phyloP scores from a whole-genome alignment of 176 grass and related monocot genomes.

The Rhynchospora pubera region DNA sequence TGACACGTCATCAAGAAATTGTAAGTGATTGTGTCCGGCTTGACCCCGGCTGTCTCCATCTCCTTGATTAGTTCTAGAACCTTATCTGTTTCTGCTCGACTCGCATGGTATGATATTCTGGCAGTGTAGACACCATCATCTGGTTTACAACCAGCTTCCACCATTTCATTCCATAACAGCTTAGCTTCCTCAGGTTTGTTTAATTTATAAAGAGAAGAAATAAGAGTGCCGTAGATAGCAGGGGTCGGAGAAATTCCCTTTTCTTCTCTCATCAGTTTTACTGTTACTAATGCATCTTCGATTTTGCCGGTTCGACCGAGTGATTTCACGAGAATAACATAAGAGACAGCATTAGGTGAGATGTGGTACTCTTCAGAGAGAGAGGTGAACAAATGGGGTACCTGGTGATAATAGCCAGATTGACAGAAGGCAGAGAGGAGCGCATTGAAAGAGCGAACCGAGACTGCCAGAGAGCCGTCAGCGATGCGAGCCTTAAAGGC shows the following conservation, averaged over 20 bases:
- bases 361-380: constrained; percentile 54
- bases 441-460: constrained; percentile 49
- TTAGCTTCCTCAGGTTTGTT: constrained; percentile 42
- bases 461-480: constrained; percentile 25
- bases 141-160: constrained; percentile 35
- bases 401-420: constrained; percentile 31
- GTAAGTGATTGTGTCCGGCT: constrained; percentile 50
- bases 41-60: constrained; percentile 54
- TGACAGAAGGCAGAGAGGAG: constrained; percentile 50
- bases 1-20: constrained; percentile 57
- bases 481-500: constrained; percentile 38
- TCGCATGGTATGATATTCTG: constrained; percentile 18
- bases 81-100: constrained; percentile 35
- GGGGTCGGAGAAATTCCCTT: constrained; percentile 43
- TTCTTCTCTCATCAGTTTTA: constrained; percentile 39
- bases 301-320: constrained; percentile 34
- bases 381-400: constrained; percentile 41
- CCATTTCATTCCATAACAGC: constrained; percentile 60
- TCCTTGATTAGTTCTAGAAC: constrained; percentile 37
- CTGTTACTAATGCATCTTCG: constrained; percentile 32
- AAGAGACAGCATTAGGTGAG: constrained; percentile 41
- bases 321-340: constrained; percentile 48
- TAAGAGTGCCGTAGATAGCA: constrained; percentile 45
- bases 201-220: constrained; percentile 55
- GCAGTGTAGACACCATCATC: constrained; percentile 51